phyloP scores from a whole-genome alignment of 768 basidiomycete genomes.

The Porpolomopsis calyptriformis region DNA sequence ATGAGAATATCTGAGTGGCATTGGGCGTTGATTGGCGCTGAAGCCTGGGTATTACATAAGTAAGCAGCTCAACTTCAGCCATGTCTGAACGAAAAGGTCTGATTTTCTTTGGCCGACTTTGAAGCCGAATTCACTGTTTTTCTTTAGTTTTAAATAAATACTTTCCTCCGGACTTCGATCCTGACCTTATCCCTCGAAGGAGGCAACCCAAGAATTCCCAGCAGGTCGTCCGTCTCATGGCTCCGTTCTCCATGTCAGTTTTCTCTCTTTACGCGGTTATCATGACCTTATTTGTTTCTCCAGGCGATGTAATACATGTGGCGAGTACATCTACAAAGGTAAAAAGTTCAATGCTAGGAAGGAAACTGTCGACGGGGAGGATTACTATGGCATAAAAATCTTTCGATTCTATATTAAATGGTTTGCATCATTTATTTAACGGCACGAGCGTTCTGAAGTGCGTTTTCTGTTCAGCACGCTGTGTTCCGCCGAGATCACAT shows the following conservation, averaged over 20 bases:
- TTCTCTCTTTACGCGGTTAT: background rate
- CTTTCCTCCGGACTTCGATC: constrained; percentile 97
- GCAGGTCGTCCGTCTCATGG: constrained; percentile 97
- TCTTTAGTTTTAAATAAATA: constrained; percentile 80
- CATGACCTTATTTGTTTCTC: constrained; percentile 8
- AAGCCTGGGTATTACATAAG: too few species aligned
- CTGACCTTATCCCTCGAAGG: constrained; percentile 86
- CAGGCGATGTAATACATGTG: constrained; percentile 91
- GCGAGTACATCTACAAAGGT: constrained; percentile 98
- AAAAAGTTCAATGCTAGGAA: constrained; percentile 99
- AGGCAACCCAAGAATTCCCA: constrained; percentile 91
- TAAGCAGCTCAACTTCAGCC: constrained; percentile 14
- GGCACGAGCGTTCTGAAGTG: background rate
- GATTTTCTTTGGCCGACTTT: constrained; percentile 4
- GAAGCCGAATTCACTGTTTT: constrained; percentile 6
- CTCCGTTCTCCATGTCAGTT: constrained; percentile 91
- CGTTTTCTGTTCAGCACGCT: constrained; percentile 50
- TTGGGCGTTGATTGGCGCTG: too few species aligned
- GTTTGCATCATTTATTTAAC: constrained; percentile 29
- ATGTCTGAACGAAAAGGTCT: constrained; percentile 83
- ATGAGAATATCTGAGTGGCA: too few species aligned
- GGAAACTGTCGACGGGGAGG: constrained; percentile 94
- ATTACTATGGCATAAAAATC: constrained; percentile 97
- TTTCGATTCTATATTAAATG: constrained; percentile 91
- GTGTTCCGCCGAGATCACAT: constrained; percentile 97